These are phyloP conservation scores for Lavandula angustifolia DNA, from an alignment of 257 asterid species.

Conservation along the genomic window DNA sequence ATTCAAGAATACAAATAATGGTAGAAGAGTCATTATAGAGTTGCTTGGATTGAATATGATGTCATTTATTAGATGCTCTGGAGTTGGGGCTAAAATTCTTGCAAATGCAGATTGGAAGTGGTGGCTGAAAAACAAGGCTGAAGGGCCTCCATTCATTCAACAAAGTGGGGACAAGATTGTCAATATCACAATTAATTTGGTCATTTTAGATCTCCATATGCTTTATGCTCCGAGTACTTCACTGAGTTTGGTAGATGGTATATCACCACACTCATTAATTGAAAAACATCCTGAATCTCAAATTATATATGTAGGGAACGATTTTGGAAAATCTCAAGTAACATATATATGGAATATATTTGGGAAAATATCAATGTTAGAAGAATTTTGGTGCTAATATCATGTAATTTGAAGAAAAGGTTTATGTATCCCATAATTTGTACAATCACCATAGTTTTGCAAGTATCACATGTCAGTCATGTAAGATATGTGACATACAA, in stretches of 20 bases:
- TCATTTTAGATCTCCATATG: slow-evolving; percentile 27
- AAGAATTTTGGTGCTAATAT: too few species aligned
- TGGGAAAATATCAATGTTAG: too few species aligned
- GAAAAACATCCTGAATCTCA: slow-evolving; percentile 5
- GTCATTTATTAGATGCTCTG: slow-evolving; percentile 32
- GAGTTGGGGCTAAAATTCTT: background rate
- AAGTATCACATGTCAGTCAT: too few species aligned
- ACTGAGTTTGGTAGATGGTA: slow-evolving; percentile 19
- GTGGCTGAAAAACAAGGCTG: slow-evolving; percentile 47
- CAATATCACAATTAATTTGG: slow-evolving; percentile 40
- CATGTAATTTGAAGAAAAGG: too few species aligned
- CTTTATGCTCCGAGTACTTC: slow-evolving; percentile 25
- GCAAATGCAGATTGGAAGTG: slow-evolving; percentile 30
- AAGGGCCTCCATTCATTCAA: slow-evolving; percentile 41
- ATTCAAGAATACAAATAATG: slow-evolving; percentile 9
- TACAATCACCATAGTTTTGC: too few species aligned
- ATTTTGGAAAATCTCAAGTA: too few species aligned
- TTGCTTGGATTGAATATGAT: slow-evolving; percentile 33
- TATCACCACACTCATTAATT: slow-evolving; percentile 1
- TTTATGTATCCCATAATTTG: too few species aligned
- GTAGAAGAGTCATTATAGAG: slow-evolving; percentile 5
- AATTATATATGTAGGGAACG: too few species aligned
- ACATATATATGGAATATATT: too few species aligned
- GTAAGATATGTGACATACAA: too few species aligned
- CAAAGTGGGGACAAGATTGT: slow-evolving; percentile 28